Evolutionary conservation across 805 yeast species (phyloP), one percentile per base, ranked within the genome.

Genomic region (Saturnispora hagleri): DNA sequence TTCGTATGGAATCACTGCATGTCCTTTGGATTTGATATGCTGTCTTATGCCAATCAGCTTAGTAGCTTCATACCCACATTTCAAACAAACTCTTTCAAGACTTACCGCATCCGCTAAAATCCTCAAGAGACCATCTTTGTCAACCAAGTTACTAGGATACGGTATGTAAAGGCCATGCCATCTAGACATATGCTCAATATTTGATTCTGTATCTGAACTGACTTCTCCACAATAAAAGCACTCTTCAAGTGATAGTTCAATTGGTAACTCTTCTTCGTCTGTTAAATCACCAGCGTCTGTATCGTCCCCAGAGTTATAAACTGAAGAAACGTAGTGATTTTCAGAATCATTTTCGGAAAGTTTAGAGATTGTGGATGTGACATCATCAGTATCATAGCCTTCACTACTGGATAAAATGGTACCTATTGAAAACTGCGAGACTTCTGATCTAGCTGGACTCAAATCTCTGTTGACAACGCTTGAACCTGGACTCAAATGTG

Each of bases 1-100:
- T 61, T 93, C 98, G 67, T 85, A 93, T 0, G 98, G 97, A 51
- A 93, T 74, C 61, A 81, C 78, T 70, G 91, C 86, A 66, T 93
- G 99, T 48, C 91, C 84, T 67, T 91, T 93, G 4, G 83, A 75
- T 3, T 71, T 60, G 80, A 88, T 79, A 67, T 93, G 99, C 44
- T 88, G 93, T 57, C 97, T 81, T 7, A 87, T 90, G 54, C 96
- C 86, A 58, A 84, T 88, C 40, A 90, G 64, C 48, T 80, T 80
- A 55, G 79, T 79, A 13, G 97, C 97, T 62, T 82, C 80, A 66
- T 83, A 93, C 17, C 76, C 75, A 67, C 99, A 93, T 57, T 81
- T 79, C 42, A 90, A 66, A 65, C 99, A 93, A 60, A 82, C 77
- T 58, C 85, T 80, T 28, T 96, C 96, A 28, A 83, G 69, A 13